A percentile compares a stretch with the other conserved stretches of the same genome.
Conservation (phyloP, 129 eudicot genomes). For the carrot (Daucus carota) region DNA sequence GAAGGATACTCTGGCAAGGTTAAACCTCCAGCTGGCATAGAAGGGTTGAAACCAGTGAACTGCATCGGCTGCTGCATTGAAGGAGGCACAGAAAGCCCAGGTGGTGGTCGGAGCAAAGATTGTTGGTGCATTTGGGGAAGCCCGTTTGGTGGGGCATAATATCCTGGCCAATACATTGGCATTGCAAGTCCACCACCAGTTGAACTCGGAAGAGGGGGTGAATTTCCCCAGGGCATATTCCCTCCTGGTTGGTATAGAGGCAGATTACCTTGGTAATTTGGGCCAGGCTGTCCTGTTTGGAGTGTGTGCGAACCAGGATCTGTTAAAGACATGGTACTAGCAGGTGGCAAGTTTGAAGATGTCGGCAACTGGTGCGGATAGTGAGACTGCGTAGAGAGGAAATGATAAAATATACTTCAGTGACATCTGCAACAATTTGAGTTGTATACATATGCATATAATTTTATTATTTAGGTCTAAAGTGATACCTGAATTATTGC, state of each 20-base stretch:
- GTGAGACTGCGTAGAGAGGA: slow-evolving; percentile 58
- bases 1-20: slow-evolving; percentile 49
- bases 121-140: slow-evolving; percentile 76
- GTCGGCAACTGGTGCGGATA: slow-evolving; percentile 62
- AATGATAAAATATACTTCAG: background rate
- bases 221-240: slow-evolving; percentile 66
- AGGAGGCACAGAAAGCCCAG: slow-evolving; percentile 50
- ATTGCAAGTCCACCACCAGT: slow-evolving; percentile 56
- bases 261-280: slow-evolving; percentile 53
- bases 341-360: slow-evolving; percentile 50
- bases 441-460: background rate
- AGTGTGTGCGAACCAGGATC: slow-evolving; percentile 44
- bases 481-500: slow-evolving; percentile 74
- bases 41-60: slow-evolving; percentile 47
- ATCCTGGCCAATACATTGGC: slow-evolving; percentile 98
- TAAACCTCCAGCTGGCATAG: slow-evolving; percentile 44
- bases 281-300: slow-evolving; percentile 56
- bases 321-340: slow-evolving; percentile 32
- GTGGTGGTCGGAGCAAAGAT: slow-evolving; percentile 60
- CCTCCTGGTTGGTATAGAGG: slow-evolving; percentile 79
- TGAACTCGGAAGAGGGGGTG: slow-evolving; percentile 49
- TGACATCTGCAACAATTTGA: background rate
- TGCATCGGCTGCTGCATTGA: slow-evolving; percentile 66
- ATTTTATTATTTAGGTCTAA: background rate
- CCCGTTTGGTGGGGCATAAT: slow-evolving; percentile 60